A percentile compares a stretch with the other conserved stretches of the same genome.
phyloP scores from a whole-genome alignment of 2,329 filamentous ascomycete species.

The Trichophyton schoenleinii region DNA sequence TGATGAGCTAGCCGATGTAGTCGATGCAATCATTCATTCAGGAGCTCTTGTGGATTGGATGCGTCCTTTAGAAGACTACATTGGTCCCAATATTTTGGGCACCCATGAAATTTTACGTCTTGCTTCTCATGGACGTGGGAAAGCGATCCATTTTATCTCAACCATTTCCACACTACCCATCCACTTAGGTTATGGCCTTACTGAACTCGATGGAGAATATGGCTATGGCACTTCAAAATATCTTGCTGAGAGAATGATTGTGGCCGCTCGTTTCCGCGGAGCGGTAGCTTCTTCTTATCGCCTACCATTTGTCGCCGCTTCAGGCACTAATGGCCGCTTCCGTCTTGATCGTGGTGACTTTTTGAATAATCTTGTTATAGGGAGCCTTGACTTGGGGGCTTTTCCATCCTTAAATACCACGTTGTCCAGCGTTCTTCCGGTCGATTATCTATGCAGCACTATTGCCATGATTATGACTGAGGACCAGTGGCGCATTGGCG shows the following conservation, averaged over 20 bases:
- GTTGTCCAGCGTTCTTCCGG: background rate
- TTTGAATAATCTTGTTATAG: slow-evolving; percentile 3
- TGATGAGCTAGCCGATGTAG: background rate
- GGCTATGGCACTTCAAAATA: slow-evolving; percentile 3
- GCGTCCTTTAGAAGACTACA: slow-evolving; percentile 4
- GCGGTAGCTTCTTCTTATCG: slow-evolving; percentile 1
- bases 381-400: background rate
- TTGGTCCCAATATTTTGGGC: background rate
- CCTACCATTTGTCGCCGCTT: background rate
- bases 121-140: background rate
- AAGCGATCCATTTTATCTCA: background rate
- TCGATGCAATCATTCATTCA: slow-evolving; percentile 1
- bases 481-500: background rate
- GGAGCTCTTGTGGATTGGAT: slow-evolving; percentile 4
- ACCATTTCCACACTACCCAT: slow-evolving; percentile 1
- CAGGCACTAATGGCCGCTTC: background rate
- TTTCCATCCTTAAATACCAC: background rate
- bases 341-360: slow-evolving; percentile 2
- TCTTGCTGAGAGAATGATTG: slow-evolving; percentile 2
- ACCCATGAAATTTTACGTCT: background rate
- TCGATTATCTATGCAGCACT: slow-evolving; percentile 2
- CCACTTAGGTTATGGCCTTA: slow-evolving; percentile 1
- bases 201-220: slow-evolving; percentile 1
- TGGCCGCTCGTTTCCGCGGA: slow-evolving; percentile 3
- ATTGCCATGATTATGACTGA: slow-evolving; percentile 1